A percentile compares a stretch with the other conserved stretches of the same genome.
These are phyloP conservation scores for Phytopythium litorale DNA, from an alignment of 352 stramenopile species.

Conservation along the genomic window DNA sequence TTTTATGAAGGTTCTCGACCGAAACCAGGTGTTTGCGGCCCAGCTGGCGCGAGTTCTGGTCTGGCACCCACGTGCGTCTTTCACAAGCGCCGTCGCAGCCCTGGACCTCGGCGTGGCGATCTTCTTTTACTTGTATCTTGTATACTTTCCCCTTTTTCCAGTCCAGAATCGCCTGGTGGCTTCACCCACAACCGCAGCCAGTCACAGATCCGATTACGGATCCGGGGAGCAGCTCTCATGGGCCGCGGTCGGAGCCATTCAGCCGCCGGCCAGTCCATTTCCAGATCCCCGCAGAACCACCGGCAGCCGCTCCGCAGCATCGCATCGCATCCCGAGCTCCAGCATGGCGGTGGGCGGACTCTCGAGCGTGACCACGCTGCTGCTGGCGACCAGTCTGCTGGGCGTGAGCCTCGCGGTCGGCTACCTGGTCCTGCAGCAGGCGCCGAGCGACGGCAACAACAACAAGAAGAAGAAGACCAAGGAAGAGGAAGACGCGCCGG, in stretches of 20 bases:
- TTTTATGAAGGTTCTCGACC: neutral
- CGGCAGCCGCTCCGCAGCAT: constrained; percentile 5
- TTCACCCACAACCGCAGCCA: constrained; percentile 10
- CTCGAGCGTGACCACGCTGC: constrained; percentile 33
- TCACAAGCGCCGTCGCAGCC: neutral
- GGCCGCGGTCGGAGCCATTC: neutral
- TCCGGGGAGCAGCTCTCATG: neutral
- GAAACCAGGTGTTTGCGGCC: neutral
- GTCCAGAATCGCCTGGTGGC: neutral
- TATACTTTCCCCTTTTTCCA: neutral
- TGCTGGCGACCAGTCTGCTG: constrained; percentile 59
- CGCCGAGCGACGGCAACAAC: constrained; percentile 13
- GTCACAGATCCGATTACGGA: constrained; percentile 8
- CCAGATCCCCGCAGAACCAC: constrained; percentile 5
- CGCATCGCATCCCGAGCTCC: neutral
- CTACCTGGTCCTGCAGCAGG: constrained; percentile 51
- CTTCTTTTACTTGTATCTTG: neutral
- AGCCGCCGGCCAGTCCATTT: neutral
- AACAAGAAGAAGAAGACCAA: constrained; percentile 12
- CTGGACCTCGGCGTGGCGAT: neutral
- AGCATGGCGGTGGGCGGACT: constrained; percentile 30
- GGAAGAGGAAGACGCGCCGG: constrained; percentile 7
- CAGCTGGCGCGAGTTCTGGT: constrained; percentile 1
- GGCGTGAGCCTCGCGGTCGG: constrained; percentile 54
- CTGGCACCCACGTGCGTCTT: neutral